Evolutionary conservation across 768 basidiomycete genomes (phyloP), one percentile per base, ranked within the genome.

Genomic region (Suillus bovinus): DNA sequence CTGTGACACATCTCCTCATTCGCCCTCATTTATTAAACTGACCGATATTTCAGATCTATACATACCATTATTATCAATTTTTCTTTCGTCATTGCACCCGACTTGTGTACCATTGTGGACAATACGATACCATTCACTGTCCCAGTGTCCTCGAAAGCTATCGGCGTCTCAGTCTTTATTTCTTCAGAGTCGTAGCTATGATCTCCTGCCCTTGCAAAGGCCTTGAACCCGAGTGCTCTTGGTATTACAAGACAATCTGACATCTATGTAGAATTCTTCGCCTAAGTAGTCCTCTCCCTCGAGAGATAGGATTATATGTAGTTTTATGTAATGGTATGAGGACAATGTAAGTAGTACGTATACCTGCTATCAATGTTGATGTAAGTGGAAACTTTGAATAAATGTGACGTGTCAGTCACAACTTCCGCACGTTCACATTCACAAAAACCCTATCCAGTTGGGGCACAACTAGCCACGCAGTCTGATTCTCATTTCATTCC

Each of bases 11-110:
- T 44, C 14, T 60, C 27, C 20, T 58, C 58, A 22, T 39, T 29
- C 38, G 34, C 17, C 27, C 58, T 58, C 38, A n/a, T 58, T 58
- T 7, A 58, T 22, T 14, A 13, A 22, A 58, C 22, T 59, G n/a
- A 59, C 16, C n/a, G 5, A n/a, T 59, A 17, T 52, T 47, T 33
- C 29, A 59, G 58, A 55, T 72, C 66, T 71, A 67, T 74, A 59
- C 64, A 63, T 47, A 69, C 66, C 67, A 71, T 69, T 64, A 67
- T 73, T 71, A 61, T 52, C 47, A 24, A 63, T 67, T 34, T 34
- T 34, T 61, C 63, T 54, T 59, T 47, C 24, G 59, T 52, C 66
- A 64, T 59, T 58, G 68, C 60, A 71, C 69, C 34, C 46, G 38
- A 27, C 38, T 56, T 39, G 17, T 55, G 54, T 61, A 61, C 24